phyloP scores from a whole-genome alignment of 768 basidiomycete species.

The Tricholoma bakamatsutake region DNA sequence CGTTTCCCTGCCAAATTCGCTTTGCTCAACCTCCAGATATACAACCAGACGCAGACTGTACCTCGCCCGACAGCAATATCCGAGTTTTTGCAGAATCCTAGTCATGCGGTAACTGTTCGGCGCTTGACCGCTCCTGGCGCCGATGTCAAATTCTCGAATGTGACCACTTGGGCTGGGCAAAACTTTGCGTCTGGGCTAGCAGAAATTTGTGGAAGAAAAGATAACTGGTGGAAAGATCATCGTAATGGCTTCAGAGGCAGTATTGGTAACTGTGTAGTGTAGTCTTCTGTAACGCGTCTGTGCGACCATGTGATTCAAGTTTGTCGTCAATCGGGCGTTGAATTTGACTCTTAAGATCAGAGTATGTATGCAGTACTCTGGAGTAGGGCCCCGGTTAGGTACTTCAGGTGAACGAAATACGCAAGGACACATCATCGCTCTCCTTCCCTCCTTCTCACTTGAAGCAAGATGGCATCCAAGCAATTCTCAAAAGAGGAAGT shows the following conservation, averaged over 20 bases:
- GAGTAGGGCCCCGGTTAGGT: too few species aligned
- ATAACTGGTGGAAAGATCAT: conserved; percentile 26
- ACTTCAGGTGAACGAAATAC: conserved; percentile 13
- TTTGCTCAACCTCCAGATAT: conserved; percentile 45
- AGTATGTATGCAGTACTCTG: not conserved
- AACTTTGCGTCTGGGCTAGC: conserved; percentile 37
- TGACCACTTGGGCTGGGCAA: conserved; percentile 48
- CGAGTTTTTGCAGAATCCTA: conserved; percentile 25
- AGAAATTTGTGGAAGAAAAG: conserved; percentile 33
- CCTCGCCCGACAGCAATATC: conserved; percentile 39
- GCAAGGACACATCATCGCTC: conserved; percentile 19
- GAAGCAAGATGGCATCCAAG: conserved; percentile 23
- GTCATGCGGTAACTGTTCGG: conserved; percentile 29
- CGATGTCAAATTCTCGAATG: conserved; percentile 36
- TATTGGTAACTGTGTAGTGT: conserved; percentile 21
- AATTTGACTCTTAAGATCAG: too few species aligned
- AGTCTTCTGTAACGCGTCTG: too few species aligned
- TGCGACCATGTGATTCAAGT: too few species aligned
- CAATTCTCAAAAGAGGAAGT: conserved; percentile 33
- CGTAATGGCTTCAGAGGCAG: conserved; percentile 33
- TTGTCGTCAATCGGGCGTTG: too few species aligned
- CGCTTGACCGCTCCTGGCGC: conserved; percentile 43
- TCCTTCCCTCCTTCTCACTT: not conserved
- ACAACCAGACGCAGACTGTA: conserved; percentile 38
- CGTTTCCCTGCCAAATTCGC: conserved; percentile 39